phyloP scores from a whole-genome alignment of 352 stramenopile genomes.

The Phytophthora pisi region DNA sequence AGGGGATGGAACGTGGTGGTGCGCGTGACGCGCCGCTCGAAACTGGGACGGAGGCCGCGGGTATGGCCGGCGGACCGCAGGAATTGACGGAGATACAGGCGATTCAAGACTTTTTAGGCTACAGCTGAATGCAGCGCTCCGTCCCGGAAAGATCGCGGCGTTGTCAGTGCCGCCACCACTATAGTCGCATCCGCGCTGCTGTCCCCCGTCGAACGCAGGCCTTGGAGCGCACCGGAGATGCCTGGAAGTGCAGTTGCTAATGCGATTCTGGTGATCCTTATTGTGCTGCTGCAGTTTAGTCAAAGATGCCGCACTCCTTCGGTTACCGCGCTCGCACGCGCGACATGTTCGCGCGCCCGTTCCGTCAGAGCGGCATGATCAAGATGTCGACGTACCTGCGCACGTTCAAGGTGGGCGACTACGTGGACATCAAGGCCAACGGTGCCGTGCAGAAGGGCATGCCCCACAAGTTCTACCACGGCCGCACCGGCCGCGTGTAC shows the following conservation, averaged over 20 bases:
- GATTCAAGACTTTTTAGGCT: slow-evolving; percentile 4
- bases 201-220: slow-evolving; percentile 3
- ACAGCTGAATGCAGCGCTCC: neutral
- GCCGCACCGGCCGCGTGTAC: slow-evolving; percentile 98
- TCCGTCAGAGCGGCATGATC: slow-evolving; percentile 96
- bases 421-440: slow-evolving; percentile 99
- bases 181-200: neutral
- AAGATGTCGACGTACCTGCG: slow-evolving; percentile 98
- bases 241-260: slow-evolving; percentile 30
- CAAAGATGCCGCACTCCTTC: slow-evolving; percentile 98
- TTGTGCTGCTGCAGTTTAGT: slow-evolving; percentile 36
- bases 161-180: slow-evolving; percentile 5
- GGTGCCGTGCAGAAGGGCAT: slow-evolving; percentile 99
- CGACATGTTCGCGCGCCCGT: slow-evolving; percentile 99
- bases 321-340: slow-evolving; percentile 98
- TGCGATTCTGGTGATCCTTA: slow-evolving; percentile 11
- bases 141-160: slow-evolving; percentile 3
- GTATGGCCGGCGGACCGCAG: slow-evolving; percentile 2
- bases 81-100: slow-evolving; percentile 34
- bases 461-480: slow-evolving; percentile 99
- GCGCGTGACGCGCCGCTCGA: slow-evolving; percentile 12
- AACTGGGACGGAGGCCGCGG: slow-evolving; percentile 2
- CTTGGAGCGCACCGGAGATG: slow-evolving; percentile 1
- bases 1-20: neutral
- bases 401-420: slow-evolving; percentile 99